Evolutionary conservation across 768 basidiomycete species (phyloP), one percentile per base, ranked within the genome.

Genomic region (Leccinum arenicola): DNA sequence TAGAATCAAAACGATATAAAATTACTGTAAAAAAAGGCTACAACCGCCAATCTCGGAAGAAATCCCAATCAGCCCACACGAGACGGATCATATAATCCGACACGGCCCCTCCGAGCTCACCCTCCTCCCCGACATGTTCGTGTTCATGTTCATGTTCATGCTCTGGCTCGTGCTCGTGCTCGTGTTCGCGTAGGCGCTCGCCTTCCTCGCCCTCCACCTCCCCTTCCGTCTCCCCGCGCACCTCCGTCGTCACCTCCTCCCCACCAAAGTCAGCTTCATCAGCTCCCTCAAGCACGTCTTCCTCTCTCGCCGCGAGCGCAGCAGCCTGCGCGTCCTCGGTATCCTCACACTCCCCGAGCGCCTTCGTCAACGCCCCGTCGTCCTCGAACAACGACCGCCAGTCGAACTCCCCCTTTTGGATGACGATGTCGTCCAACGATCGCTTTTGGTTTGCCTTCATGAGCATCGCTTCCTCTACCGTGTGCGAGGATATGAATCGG

Each of bases 371-470:
- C 12, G 83, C 88, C 33, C 70, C 70, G 25, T 76, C 77, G 57
- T 89, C 89, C 40, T 78, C 81, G 67, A 97, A 85, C 61, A 96
- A 76, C 43, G 88, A 82, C 52, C 93, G 84, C 95, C 95, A 96
- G 73, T 97, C 94, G 68, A 98, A 98, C 71, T 90, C 92, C 50
- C 95, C 95, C 67, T 86, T 87, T 70, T 95, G 93, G 57, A 98
- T 97, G 65, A 98, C 93, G 53, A 97, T 79, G 60, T 84, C 88
- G 70, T 97, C 93, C 58, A 98, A 77, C 9, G 89, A 85, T 53
- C 95, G 88, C 74, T 98, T 98, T 76, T 98, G 95, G 66, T 98
- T 95, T n/a, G 95, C 95, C 72, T 96, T 97, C 61, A 88, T 88
- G 33, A 98, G 83, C 84, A 98, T 91, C 54, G 94, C 93, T 74